Evolutionary conservation across 2,329 filamentous ascomycete species (phyloP), one percentile per base, ranked within the genome.

Genomic region (Sporothrix curviconia): DNA sequence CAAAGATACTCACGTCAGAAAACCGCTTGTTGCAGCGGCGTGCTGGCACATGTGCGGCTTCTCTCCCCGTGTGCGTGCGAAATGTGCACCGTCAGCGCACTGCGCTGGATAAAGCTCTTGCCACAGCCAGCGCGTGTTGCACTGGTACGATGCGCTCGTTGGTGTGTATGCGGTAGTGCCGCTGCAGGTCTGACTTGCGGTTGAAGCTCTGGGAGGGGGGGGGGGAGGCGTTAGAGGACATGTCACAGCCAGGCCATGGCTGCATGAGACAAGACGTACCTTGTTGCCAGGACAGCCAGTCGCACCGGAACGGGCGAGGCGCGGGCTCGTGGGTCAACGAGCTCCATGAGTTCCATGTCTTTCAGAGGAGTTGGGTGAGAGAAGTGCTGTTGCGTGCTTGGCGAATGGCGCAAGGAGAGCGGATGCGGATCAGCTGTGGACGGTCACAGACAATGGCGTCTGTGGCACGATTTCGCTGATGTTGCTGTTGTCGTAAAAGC

Each of bases 31-130:
- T 82, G 65, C 85, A 88, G 19, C 81, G 25, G 79, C 71, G 62
- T 85, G 80, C 66, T 84, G 78, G 65, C 85, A 89, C 64, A 83
- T 78, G 63, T 88, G 84, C 59, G 85, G 85, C 70, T 88, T 89
- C 72, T 88, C 85, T 67, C 92, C n/a, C 94, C 0, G 92, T 99
- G 74, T 99, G 85, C 12, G 84, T 87, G 62, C 85, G 80, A 57
- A n/a, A 84, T 85, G 67, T 89, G 85, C 40, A 88, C 85, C 3
- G 84, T 87, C 63, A 88, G 70, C 39, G 85, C 85, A 69, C 84
- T 87, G 60, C 84, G 76, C 66, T 88, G 85, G 62, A 87, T 87
- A 69, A 88, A 88, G 69, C 82, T 84, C 72, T 88, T 87, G 44
- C 82, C 81, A 66, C 85, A 88, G 6, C 78, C 81, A 8, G 76